Evolutionary conservation across 371 early-diverging fungal species (phyloP).

Genomic region (Actinomucor elegans): DNA sequence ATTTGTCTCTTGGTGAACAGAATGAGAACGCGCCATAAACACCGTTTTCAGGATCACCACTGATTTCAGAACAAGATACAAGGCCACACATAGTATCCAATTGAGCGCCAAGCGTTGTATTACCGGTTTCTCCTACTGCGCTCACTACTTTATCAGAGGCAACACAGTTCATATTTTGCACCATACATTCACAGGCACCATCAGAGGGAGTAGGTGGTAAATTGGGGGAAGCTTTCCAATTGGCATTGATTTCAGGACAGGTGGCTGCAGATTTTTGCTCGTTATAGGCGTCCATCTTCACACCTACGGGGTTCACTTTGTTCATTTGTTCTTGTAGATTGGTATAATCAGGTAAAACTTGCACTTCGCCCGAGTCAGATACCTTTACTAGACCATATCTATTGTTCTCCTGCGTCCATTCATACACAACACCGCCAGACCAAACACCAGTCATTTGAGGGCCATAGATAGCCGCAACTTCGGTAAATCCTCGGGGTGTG

Average conservation of each 20-base stretch:
- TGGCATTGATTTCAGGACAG: slow-evolving; percentile 56
- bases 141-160: slow-evolving; percentile 44
- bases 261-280: slow-evolving; percentile 27
- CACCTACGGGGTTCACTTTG: slow-evolving; percentile 44
- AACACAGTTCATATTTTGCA: slow-evolving; percentile 60
- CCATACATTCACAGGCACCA: slow-evolving; percentile 70
- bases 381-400: slow-evolving; percentile 75
- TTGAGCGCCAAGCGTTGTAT: slow-evolving; percentile 29
- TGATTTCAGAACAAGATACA: slow-evolving; percentile 54
- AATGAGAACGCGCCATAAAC: slow-evolving; percentile 57
- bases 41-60: slow-evolving; percentile 52
- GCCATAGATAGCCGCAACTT: slow-evolving; percentile 68
- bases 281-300: slow-evolving; percentile 48
- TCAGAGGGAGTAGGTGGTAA: slow-evolving; percentile 74
- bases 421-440: slow-evolving; percentile 82
- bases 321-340: slow-evolving; percentile 44
- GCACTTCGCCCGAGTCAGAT: slow-evolving; percentile 30
- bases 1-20: slow-evolving; percentile 52
- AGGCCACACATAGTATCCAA: slow-evolving; percentile 56
- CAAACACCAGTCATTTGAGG: slow-evolving; percentile 64
- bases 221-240: slow-evolving; percentile 59
- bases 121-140: slow-evolving; percentile 1
- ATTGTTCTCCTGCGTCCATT: slow-evolving; percentile 80
- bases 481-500: slow-evolving; percentile 55
- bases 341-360: slow-evolving; percentile 46